These are phyloP conservation scores for Psilocybe azurescens DNA, from an alignment of 768 basidiomycete species.

Conservation along the genomic window DNA sequence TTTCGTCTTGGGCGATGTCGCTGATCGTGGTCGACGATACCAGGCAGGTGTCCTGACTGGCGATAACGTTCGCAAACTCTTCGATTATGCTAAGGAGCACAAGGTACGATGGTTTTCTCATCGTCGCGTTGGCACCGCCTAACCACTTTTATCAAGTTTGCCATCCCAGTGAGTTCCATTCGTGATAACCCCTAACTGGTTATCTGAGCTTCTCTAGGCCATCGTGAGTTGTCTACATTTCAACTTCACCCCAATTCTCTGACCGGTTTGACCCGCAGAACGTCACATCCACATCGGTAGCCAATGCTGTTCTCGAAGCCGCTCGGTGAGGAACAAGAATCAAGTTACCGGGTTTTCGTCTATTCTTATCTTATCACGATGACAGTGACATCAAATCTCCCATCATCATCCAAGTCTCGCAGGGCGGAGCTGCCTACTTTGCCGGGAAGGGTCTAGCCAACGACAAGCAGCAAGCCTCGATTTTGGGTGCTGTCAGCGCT, in stretches of 20 bases:
- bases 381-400: conserved; percentile 92
- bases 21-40: conserved; percentile 9
- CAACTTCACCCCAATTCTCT: conserved; percentile 10
- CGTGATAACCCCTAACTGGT: background rate
- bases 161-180: conserved; percentile 73
- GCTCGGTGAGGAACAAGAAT: conserved; percentile 63
- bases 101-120: conserved; percentile 54
- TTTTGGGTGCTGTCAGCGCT: conserved; percentile 89
- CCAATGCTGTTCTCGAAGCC: conserved; percentile 94
- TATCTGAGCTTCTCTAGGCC: conserved; percentile 50
- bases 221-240: conserved; percentile 61
- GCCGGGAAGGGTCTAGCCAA: conserved; percentile 96
- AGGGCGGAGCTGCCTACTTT: conserved; percentile 95
- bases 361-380: conserved; percentile 24
- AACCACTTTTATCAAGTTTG: conserved; percentile 55
- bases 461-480: conserved; percentile 94
- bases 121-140: conserved; percentile 2
- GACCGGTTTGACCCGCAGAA: conserved; percentile 59
- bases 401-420: conserved; percentile 97
- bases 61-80: conserved; percentile 92
- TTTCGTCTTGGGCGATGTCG: background rate
- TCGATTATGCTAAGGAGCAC: conserved; percentile 90
- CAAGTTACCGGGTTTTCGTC: conserved; percentile 4
- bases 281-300: conserved; percentile 94
- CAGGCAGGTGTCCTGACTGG: conserved; percentile 96